phyloP scores from a whole-genome alignment of 257 asterid species.

The Mitragyna speciosa region DNA sequence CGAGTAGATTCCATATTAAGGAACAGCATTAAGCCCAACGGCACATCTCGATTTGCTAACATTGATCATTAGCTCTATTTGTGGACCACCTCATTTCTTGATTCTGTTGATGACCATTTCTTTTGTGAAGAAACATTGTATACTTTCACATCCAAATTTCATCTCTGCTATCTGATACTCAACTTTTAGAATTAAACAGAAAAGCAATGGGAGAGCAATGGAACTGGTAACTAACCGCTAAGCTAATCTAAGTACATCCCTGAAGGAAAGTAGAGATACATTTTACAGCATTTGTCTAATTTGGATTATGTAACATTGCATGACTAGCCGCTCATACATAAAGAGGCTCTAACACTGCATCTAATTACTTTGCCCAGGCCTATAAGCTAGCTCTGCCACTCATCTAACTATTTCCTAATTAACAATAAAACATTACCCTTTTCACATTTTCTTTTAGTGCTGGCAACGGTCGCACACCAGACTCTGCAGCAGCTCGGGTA shows the following conservation, averaged over 20 bases:
- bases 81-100: not conserved
- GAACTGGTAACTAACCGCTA: slow-evolving; percentile 2
- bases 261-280: slow-evolving; percentile 26
- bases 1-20: not conserved
- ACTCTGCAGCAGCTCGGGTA: slow-evolving; percentile 46
- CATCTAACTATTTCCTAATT: slow-evolving; percentile 20
- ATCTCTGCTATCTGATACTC: not conserved
- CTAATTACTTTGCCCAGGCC: slow-evolving; percentile 11
- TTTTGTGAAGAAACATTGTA: too few species aligned
- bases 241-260: not conserved
- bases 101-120: too few species aligned
- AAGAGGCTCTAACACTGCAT: slow-evolving; percentile 19
- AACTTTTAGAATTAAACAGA: not conserved
- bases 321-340: slow-evolving; percentile 37
- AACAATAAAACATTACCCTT: slow-evolving; percentile 93
- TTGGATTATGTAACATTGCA: slow-evolving; percentile 14
- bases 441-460: slow-evolving; percentile 94
- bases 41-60: not conserved
- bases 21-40: not conserved
- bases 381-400: slow-evolving; percentile 20
- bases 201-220: not conserved
- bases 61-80: not conserved
- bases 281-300: slow-evolving; percentile 28
- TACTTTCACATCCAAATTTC: not conserved
- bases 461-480: slow-evolving; percentile 80